Evolutionary conservation across 257 asterid genomes (phyloP), one percentile per base, ranked within the genome.

Genomic region (Nicotiana paniculata): DNA sequence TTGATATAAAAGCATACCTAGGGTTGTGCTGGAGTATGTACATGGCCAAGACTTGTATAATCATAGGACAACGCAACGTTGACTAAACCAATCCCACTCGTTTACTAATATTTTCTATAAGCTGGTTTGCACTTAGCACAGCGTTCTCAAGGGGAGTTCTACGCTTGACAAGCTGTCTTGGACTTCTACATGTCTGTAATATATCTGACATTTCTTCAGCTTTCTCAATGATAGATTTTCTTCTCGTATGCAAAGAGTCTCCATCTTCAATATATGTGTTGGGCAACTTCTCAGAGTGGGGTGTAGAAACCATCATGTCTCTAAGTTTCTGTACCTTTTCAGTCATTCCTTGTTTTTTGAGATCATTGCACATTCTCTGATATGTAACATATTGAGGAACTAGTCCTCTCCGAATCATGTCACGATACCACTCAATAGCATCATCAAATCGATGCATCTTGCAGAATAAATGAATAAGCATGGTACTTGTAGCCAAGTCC

Each of bases 371-470:
- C 85, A 93, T 82, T 81, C 85, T 92, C 89, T 82, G 86, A 80
- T 93, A 95, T 3, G 99, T 93, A 35, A 95, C 90, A 81, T 92
- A 88, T 83, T 92, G 99, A 72, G 99, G 99, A 77, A 90, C 92
- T 84, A 93, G 82, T 57, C 99, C 99, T 83, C 97, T 92, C 75
- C 94, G 91, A 67, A 93, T 84, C 94, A 95, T 90, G 84, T 92
- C 97, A 84, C 86, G 85, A 81, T 92, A 95, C 87, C 90, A 96
- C 18, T 59, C 67, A 82, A 90, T 83, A 82, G 98, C 97, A 85
- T 87, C 92, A 57, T 92, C 88, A 32, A 89, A 88, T 39, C 87
- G 88, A 35, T 83, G 86, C 90, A 87, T 77, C 80, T 85, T 86
- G 86, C 91, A 87, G 75, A 90, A 84, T 64, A 92, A 86, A 72